phyloP scores from a whole-genome alignment of 2,329 filamentous ascomycete genomes.

The Podosphaera aphanis region DNA sequence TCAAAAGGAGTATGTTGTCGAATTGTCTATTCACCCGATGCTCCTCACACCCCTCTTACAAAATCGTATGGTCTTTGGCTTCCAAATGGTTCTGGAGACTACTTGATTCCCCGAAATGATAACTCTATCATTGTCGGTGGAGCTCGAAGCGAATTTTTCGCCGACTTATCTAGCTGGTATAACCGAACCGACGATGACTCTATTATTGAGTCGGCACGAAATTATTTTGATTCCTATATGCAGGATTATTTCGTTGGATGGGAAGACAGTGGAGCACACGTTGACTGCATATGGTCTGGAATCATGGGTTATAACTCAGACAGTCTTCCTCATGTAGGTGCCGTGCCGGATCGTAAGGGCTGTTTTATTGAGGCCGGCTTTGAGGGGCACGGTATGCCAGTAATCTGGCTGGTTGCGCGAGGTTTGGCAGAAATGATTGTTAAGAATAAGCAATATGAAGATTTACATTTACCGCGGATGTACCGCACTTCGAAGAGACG shows the following conservation, averaged over 20 bases:
- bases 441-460: slow-evolving; percentile 11
- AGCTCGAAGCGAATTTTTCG: slow-evolving; percentile 9
- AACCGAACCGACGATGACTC: slow-evolving; percentile 22
- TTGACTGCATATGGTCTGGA: slow-evolving; percentile 10
- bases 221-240: slow-evolving; percentile 26
- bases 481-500: slow-evolving; percentile 14
- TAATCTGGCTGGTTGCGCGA: slow-evolving; percentile 20
- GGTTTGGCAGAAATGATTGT: slow-evolving; percentile 19
- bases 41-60: slow-evolving; percentile 14
- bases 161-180: slow-evolving; percentile 20
- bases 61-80: slow-evolving; percentile 4
- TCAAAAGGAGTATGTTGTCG: slow-evolving; percentile 22
- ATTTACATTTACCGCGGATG: slow-evolving; percentile 17
- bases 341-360: slow-evolving; percentile 18
- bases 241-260: slow-evolving; percentile 24
- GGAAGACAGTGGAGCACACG: slow-evolving; percentile 20
- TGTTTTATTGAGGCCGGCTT: slow-evolving; percentile 24
- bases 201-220: slow-evolving; percentile 19
- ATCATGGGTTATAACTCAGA: slow-evolving; percentile 22
- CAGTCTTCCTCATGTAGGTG: slow-evolving; percentile 20
- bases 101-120: slow-evolving; percentile 12
- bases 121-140: slow-evolving; percentile 19
- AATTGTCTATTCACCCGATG: slow-evolving; percentile 10
- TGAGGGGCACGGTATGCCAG: slow-evolving; percentile 26
- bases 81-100: slow-evolving; percentile 18